Evolutionary conservation across 2,329 filamentous ascomycete species (phyloP), one percentile per base, ranked within the genome.

Genomic region (Diaporthe longicolla): DNA sequence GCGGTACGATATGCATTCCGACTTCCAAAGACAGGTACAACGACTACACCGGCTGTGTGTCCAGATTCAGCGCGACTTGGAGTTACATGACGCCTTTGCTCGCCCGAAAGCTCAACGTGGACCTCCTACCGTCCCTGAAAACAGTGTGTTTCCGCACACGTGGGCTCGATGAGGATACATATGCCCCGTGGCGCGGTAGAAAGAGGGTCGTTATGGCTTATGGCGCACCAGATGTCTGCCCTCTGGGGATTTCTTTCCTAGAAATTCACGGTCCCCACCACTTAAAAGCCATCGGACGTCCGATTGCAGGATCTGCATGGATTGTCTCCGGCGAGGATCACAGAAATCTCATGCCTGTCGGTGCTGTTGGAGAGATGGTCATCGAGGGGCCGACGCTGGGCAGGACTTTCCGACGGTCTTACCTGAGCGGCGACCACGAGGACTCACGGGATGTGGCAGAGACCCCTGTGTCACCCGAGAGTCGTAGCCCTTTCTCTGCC

Each of bases 1-100:
- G 91, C 26, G 90, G 88, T 0, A 91, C 88, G 71, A 84, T 92
- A 8, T 92, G 90, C 74, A 83, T 92, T 0, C 90, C 91, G 0
- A 85, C 86, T 8, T 82, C 87, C 1, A 79, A 84, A 7, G 87
- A 90, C 72, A 82, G 87, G 21, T 79, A 87, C 45, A 84, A 86
- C 70, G 85, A 90, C 71, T 82, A 91, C 4, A 81, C 84, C 1
- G 86, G 84, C 2, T 85, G 85, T 0, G 88, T 92, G 40, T 83
- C 84, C 8, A 80, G 84, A 0, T 87, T 89, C 83, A 80, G 86
- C 21, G 87, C 87, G 40, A 89, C 85, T 63, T 87, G 85, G 83
- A 87, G 86, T 4, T 86, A 89, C 77, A 85, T 91, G 76, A 92
- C 91, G 0, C 89, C 90, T 2, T 85, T 89, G 0, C 85, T 93